Conservation (phyloP, 768 basidiomycete species). For the Auricularia auricula-judae region DNA sequence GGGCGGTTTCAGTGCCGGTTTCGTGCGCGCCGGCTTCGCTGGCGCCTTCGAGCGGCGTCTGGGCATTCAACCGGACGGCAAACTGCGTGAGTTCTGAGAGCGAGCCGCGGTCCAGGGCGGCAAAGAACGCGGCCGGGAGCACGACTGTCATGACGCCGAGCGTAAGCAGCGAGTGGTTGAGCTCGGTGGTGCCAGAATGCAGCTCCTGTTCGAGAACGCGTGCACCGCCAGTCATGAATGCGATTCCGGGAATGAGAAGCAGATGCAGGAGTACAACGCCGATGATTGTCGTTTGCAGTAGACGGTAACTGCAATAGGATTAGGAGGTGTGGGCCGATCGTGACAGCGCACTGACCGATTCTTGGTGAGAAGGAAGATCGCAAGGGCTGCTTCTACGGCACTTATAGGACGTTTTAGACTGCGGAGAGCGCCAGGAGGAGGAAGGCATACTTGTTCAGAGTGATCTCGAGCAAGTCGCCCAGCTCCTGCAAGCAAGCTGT, state of each 20-base stretch:
- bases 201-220: constrained; percentile 55
- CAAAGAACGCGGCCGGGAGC: constrained; percentile 58
- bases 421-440: not conserved
- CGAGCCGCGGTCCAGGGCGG: constrained; percentile 33
- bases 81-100: not conserved
- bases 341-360: constrained; percentile 46
- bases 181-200: constrained; percentile 40
- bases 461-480: not conserved
- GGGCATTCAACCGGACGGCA: not conserved
- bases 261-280: constrained; percentile 20
- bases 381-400: constrained; percentile 60
- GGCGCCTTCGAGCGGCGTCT: not conserved
- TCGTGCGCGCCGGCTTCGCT: not conserved
- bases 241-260: constrained; percentile 55
- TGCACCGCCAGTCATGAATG: constrained; percentile 66
- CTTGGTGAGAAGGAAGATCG: constrained; percentile 53
- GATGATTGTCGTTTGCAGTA: constrained; percentile 60
- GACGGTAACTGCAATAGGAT: constrained; percentile 31
- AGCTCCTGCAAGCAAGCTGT: not conserved
- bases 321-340: not conserved
- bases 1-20: not conserved
- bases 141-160: constrained; percentile 38
- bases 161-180: constrained; percentile 59
- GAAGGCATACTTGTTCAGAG: constrained; percentile 40
- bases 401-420: constrained; percentile 20